These are phyloP conservation scores for Colletotrichum gigasporum DNA, from an alignment of 2,329 filamentous ascomycete species.

Conservation along the genomic window DNA sequence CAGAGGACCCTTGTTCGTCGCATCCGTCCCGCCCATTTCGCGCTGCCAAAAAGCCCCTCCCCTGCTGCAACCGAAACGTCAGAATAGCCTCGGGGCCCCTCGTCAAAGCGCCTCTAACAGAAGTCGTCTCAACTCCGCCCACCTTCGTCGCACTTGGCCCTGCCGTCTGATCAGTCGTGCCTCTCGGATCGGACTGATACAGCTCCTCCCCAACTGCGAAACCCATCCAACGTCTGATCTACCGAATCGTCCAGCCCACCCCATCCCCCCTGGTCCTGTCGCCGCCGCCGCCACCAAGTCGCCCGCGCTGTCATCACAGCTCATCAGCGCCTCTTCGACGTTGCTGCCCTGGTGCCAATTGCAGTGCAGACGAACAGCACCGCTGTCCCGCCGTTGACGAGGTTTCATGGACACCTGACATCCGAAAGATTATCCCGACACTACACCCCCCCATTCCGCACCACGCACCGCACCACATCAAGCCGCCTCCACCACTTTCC, in stretches of 20 bases:
- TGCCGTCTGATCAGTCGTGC: constrained; percentile 39
- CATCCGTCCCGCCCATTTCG: not conserved
- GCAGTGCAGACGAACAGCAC: constrained; percentile 24
- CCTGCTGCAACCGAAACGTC: constrained; percentile 49
- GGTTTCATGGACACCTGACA: constrained; percentile 51
- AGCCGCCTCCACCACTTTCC: constrained; percentile 6
- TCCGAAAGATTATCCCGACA: constrained; percentile 39
- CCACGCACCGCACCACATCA: constrained; percentile 9
- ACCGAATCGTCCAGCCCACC: constrained; percentile 31
- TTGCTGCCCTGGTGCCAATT: too few species aligned
- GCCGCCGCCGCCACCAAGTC: constrained; percentile 35
- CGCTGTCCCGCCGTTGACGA: constrained; percentile 38
- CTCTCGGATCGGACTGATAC: constrained; percentile 34
- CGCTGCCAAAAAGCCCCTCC: constrained; percentile 32
- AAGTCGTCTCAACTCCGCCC: constrained; percentile 52
- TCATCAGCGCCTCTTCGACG: not conserved
- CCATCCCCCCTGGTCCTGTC: constrained; percentile 20
- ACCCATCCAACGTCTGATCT: constrained; percentile 58
- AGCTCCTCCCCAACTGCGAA: constrained; percentile 46
- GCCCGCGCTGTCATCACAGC: constrained; percentile 21
- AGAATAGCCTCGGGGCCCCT: constrained; percentile 44
- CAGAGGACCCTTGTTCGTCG: constrained; percentile 8
- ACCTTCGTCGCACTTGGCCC: constrained; percentile 37
- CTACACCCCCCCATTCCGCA: constrained; percentile 11
- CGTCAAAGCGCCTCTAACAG: constrained; percentile 56